phyloP scores from a whole-genome alignment of 129 eudicot species.

The Dittrichia graveolens region DNA sequence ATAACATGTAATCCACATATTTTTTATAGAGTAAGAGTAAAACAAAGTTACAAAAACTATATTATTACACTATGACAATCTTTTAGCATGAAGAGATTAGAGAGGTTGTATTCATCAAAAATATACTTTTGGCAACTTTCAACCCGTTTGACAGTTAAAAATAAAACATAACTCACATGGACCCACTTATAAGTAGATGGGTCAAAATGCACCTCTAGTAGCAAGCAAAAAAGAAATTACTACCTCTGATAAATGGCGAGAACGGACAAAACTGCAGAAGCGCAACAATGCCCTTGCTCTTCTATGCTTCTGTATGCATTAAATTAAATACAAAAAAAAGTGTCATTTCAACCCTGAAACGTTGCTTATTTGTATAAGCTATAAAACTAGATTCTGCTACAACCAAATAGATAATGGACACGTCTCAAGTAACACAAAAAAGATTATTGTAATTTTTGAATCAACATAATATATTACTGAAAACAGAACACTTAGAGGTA shows the following conservation, averaged over 20 bases:
- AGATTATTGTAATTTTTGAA: background rate
- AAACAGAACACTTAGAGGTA: background rate
- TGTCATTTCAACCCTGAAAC: background rate
- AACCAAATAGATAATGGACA: conserved; percentile 3
- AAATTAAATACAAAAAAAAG: conserved; percentile 9
- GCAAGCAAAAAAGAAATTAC: background rate
- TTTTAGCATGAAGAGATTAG: background rate
- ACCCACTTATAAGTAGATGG: background rate
- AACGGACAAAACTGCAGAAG: conserved; percentile 48
- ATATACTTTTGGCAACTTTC: background rate
- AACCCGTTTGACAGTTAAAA: background rate
- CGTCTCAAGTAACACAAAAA: background rate
- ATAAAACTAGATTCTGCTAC: background rate
- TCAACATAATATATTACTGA: no score
- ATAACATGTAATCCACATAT: background rate
- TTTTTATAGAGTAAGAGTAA: background rate
- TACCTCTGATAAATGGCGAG: conserved; percentile 61
- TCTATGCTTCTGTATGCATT: conserved; percentile 66
- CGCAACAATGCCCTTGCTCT: conserved; percentile 78
- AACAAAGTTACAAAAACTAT: background rate
- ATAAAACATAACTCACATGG: background rate
- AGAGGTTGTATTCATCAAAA: background rate
- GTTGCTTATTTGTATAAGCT: background rate
- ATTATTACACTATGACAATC: background rate
- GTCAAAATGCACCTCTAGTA: background rate